Conservation (phyloP, 495 filamentous ascomycete genomes). For the Penicillium desertorum region DNA sequence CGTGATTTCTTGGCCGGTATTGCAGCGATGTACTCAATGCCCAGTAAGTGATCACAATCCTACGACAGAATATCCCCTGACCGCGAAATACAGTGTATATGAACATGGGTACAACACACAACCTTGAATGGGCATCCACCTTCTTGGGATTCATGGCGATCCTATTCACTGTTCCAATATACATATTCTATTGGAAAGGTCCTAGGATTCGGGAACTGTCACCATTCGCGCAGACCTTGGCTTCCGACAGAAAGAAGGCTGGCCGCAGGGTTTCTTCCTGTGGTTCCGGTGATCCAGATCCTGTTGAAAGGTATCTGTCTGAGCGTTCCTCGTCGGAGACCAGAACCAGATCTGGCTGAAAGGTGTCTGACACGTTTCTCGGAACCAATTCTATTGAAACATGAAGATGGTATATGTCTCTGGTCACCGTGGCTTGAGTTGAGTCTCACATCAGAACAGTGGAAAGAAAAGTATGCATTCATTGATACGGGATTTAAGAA, state of each 20-base stretch:
- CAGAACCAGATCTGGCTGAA: not conserved
- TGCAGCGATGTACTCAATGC: conserved; percentile 49
- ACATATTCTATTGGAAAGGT: conserved; percentile 51
- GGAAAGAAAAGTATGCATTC: not conserved
- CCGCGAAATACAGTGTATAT: conserved; percentile 26
- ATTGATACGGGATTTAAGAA: not conserved
- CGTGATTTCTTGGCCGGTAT: conserved; percentile 50
- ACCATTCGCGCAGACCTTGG: conserved; percentile 44
- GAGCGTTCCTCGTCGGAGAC: not conserved
- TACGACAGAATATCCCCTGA: not conserved
- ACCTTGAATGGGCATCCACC: conserved; percentile 43
- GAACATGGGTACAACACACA: conserved; percentile 32
- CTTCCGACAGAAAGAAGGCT: conserved; percentile 29
- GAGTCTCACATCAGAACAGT: not conserved
- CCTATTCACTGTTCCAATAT: conserved; percentile 50
- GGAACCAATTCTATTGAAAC: not conserved
- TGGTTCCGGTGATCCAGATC: conserved; percentile 34
- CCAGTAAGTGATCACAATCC: conserved; percentile 26
- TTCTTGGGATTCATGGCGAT: conserved; percentile 45
- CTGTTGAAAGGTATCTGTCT: conserved; percentile 30
- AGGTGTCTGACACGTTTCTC: not conserved
- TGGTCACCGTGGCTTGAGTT: not conserved
- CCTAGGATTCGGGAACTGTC: conserved; percentile 43
- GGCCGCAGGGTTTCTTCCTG: conserved; percentile 29
- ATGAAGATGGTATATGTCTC: not conserved